phyloP scores from a whole-genome alignment of 768 basidiomycete genomes.

The Leccinum uliginosum region DNA sequence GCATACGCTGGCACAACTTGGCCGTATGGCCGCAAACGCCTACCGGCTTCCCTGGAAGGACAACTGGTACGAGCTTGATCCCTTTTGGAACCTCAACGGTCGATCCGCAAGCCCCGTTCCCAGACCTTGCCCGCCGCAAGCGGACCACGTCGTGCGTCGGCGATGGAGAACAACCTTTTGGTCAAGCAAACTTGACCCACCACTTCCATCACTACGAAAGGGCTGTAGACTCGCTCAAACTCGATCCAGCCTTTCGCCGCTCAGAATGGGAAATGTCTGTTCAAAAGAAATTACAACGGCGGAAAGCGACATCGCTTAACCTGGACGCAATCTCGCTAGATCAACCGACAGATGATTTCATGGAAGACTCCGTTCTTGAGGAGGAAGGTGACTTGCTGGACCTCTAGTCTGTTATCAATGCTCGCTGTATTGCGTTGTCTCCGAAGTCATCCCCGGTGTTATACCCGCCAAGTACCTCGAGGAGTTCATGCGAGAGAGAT shows the following conservation, averaged over 20 bases:
- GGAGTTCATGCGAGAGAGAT: conserved; percentile 59
- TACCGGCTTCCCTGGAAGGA: conserved; percentile 68
- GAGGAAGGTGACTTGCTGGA: conserved; percentile 60
- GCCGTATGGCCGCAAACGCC: conserved; percentile 85
- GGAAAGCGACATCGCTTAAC: conserved; percentile 44
- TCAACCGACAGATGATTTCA: conserved; percentile 27
- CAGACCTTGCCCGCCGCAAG: conserved; percentile 50
- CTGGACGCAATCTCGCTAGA: conserved; percentile 23
- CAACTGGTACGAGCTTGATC: conserved; percentile 81
- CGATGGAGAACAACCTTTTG: conserved; percentile 43
- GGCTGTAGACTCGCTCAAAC: conserved; percentile 62
- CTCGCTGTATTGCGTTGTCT: conserved; percentile 66
- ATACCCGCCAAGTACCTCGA: conserved; percentile 60
- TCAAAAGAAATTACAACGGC: conserved; percentile 48
- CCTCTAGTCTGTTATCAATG: conserved; percentile 86
- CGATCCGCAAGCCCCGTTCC: conserved; percentile 43
- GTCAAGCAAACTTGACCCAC: conserved; percentile 58
- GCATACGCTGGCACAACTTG: conserved; percentile 78
- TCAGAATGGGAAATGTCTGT: conserved; percentile 58
- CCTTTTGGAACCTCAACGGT: conserved; percentile 60
- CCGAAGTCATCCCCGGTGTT: conserved; percentile 68
- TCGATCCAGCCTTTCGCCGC: conserved; percentile 55
- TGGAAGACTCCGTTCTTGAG: conserved; percentile 27
- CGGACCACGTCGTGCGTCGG: conserved; percentile 49
- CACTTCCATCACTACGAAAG: conserved; percentile 76